phyloP scores from a whole-genome alignment of 202 grass and related monocot species.

The Brachypodium distachyon region DNA sequence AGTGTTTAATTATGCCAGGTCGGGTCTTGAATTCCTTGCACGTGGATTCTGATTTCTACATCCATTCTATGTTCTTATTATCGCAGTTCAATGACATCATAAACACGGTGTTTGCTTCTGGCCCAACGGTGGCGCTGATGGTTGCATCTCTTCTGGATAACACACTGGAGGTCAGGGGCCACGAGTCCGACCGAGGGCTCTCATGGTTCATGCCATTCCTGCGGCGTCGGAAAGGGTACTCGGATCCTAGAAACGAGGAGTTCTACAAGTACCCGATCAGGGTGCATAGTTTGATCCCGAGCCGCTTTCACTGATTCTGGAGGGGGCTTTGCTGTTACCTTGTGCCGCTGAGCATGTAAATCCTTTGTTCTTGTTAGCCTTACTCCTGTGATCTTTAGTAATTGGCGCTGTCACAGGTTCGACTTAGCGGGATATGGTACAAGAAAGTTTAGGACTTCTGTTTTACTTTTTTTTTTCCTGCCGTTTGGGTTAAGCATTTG shows the following conservation, averaged over 20 bases:
- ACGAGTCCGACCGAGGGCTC: conserved; percentile 61
- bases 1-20: neutral
- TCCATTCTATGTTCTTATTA: neutral
- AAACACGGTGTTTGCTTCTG: conserved; percentile 82
- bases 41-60: neutral
- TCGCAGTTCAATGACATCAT: conserved; percentile 96
- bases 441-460: conserved; percentile 27
- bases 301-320: conserved; percentile 35
- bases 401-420: neutral
- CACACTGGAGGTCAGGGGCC: conserved; percentile 41
- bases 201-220: conserved; percentile 70
- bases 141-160: conserved; percentile 61
- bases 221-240: conserved; percentile 17
- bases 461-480: neutral
- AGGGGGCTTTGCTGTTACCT: neutral
- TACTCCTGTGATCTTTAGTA: conserved; percentile 16
- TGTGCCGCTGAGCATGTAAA: conserved; percentile 26
- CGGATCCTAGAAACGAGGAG: conserved; percentile 63
- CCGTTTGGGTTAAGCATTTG: neutral
- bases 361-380: conserved; percentile 30
- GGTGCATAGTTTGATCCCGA: conserved; percentile 44
- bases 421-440: conserved; percentile 27
- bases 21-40: neutral
- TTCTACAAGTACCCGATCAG: conserved; percentile 85
- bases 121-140: conserved; percentile 56